These are phyloP conservation scores for Volvox carteri DNA, from an alignment of 163 green algal genomes.

Conservation along the genomic window DNA sequence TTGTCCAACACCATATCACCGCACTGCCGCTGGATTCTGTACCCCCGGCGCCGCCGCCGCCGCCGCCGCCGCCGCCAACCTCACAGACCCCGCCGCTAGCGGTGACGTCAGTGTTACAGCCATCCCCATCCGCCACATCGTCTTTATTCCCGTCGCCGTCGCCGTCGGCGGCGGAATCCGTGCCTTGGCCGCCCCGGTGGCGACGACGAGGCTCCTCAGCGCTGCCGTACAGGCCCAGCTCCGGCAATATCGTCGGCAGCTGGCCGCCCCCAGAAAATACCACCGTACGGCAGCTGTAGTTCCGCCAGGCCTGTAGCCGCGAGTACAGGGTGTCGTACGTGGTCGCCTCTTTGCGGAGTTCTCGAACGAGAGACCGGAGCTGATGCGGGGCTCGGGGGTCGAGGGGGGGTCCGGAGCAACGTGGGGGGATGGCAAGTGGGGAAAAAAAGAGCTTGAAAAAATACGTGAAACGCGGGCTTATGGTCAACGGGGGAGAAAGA, in stretches of 20 bases:
- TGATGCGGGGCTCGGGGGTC: no score
- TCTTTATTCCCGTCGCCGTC: not conserved
- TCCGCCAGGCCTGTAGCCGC: not conserved
- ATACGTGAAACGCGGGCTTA: not conserved
- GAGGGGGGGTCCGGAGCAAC: not conserved
- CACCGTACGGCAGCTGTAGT: not conserved
- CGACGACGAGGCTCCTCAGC: not conserved
- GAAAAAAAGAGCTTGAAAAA: not conserved
- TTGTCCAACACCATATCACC: not conserved
- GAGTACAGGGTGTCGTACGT: no score
- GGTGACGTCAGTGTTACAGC: no score
- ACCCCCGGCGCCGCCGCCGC: no score
- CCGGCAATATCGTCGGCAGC: no score
- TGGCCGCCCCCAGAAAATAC: not conserved
- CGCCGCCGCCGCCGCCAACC: no score
- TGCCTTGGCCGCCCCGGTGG: not conserved
- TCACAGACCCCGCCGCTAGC: no score
- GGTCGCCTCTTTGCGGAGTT: no score
- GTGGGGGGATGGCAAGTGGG: not conserved
- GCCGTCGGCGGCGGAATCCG: not conserved
- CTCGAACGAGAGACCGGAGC: no score
- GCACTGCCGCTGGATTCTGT: not conserved
- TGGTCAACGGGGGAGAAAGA: not conserved
- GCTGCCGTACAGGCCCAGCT: not conserved
- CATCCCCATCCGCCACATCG: not conserved